Conservation (phyloP, 106 monocot species). For the Dendrobium huoshanense region DNA sequence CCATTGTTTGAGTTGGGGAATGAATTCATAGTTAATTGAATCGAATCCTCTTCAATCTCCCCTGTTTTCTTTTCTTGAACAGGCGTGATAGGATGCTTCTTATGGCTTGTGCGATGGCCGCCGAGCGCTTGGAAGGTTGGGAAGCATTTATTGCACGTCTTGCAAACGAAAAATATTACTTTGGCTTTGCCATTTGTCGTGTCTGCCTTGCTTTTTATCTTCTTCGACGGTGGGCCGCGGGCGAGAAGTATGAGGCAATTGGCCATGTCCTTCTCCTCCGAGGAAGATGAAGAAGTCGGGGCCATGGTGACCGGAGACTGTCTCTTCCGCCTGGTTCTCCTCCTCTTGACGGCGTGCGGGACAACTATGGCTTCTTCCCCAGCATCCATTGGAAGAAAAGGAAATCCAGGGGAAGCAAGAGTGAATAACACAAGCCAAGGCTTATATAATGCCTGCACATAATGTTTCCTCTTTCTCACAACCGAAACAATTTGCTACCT, state of each 20-base stretch:
- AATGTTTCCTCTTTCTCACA: background rate
- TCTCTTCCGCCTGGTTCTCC: slow-evolving; percentile 7
- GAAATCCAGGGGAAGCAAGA: background rate
- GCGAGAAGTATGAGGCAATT: slow-evolving; percentile 71
- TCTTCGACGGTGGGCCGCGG: slow-evolving; percentile 20
- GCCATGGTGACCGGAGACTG: background rate
- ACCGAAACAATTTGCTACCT: background rate
- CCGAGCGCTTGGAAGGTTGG: slow-evolving; percentile 75
- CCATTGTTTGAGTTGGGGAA: background rate
- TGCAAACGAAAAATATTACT: slow-evolving; percentile 46
- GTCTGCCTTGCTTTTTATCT: slow-evolving; percentile 12
- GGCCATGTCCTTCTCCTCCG: slow-evolving; percentile 70
- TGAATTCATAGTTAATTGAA: slow-evolving; percentile 16
- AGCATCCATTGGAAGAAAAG: background rate
- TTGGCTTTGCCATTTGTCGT: slow-evolving; percentile 5
- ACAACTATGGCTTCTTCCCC: background rate
- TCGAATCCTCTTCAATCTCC: background rate
- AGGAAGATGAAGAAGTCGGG: slow-evolving; percentile 18
- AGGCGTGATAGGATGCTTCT: slow-evolving; percentile 22
- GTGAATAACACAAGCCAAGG: background rate
- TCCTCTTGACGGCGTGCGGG: background rate
- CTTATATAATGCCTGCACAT: background rate
- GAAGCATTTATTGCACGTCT: slow-evolving; percentile 66
- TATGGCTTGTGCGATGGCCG: slow-evolving; percentile 79
- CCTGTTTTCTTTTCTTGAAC: background rate